phyloP scores from a whole-genome alignment of 257 asterid species.

The Linaria vulgaris region DNA sequence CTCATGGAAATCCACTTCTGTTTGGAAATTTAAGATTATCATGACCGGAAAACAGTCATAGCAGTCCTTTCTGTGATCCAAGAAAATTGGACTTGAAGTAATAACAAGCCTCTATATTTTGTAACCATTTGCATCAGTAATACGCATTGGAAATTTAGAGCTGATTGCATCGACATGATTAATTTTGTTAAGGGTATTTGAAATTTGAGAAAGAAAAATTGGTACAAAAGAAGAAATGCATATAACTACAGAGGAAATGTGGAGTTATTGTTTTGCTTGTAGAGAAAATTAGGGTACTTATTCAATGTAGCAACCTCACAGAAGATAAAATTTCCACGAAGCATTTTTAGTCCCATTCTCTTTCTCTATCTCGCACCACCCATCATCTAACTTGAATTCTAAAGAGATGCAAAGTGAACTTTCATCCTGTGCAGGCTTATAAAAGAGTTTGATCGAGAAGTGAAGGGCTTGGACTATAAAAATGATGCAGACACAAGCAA shows the following conservation, averaged over 20 bases:
- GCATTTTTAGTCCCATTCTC: background rate
- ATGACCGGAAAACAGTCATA: background rate
- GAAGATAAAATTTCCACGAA: background rate
- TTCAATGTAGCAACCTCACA: conserved; percentile 7
- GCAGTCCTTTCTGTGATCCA: background rate
- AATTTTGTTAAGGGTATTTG: conserved; percentile 1
- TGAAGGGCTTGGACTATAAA: conserved; percentile 69
- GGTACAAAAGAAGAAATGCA: conserved; percentile 1
- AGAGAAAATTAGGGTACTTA: background rate
- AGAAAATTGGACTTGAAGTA: background rate
- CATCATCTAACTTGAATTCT: background rate
- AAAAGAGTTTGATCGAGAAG: conserved; percentile 83
- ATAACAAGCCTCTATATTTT: background rate
- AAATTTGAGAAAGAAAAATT: background rate
- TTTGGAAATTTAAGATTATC: too few relatives aligned
- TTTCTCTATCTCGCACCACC: conserved; percentile 1
- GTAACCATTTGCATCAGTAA: conserved; percentile 5
- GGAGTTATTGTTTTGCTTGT: conserved; percentile 20
- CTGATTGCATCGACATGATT: conserved; percentile 10
- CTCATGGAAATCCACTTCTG: too few relatives aligned
- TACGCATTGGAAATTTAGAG: background rate
- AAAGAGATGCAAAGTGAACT: background rate
- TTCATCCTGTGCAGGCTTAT: conserved; percentile 63
- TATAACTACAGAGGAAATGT: background rate
- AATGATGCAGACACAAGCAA: conserved; percentile 66